These are phyloP conservation scores for Pseudogymnoascus sp. DNA, from an alignment of 2,329 filamentous ascomycete species.

Conservation along the genomic window DNA sequence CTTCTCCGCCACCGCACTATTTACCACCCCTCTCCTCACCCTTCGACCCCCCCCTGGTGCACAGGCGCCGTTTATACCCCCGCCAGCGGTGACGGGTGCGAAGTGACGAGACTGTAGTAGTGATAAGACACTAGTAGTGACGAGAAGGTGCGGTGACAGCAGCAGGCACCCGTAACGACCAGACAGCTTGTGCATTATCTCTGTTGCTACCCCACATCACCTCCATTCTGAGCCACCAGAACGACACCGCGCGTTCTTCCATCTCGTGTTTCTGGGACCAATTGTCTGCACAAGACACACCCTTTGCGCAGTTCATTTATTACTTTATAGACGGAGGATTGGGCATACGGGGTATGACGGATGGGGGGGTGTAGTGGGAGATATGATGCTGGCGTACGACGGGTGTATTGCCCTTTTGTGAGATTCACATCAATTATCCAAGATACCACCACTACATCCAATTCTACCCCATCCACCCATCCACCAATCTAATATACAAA, in stretches of 20 bases:
- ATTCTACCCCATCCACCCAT: conserved; percentile 32
- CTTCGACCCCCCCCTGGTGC: background rate
- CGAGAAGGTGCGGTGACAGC: background rate
- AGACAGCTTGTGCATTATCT: too few relatives aligned
- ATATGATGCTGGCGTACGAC: conserved; percentile 42
- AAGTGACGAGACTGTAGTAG: background rate
- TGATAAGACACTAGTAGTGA: background rate
- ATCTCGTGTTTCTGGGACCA: too few relatives aligned
- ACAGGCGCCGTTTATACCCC: background rate
- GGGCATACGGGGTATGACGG: background rate
- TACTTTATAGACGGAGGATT: background rate
- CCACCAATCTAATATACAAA: conserved; percentile 65
- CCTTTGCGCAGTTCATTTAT: too few relatives aligned
- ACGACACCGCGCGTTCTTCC: too few relatives aligned
- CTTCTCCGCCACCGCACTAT: background rate
- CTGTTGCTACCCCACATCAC: too few relatives aligned
- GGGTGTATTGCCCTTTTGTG: conserved; percentile 67
- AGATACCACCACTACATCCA: background rate
- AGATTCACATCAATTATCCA: background rate
- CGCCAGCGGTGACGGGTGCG: too few relatives aligned
- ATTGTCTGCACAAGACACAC: too few relatives aligned
- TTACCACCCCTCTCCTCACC: background rate
- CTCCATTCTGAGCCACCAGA: too few relatives aligned
- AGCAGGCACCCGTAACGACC: background rate
- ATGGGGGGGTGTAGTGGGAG: background rate